Percentiles rank a stretch among this genome's conserved stretches.
Conservation (phyloP, 2,329 filamentous ascomycete species). For the Sclerotinia spermophila region DNA sequence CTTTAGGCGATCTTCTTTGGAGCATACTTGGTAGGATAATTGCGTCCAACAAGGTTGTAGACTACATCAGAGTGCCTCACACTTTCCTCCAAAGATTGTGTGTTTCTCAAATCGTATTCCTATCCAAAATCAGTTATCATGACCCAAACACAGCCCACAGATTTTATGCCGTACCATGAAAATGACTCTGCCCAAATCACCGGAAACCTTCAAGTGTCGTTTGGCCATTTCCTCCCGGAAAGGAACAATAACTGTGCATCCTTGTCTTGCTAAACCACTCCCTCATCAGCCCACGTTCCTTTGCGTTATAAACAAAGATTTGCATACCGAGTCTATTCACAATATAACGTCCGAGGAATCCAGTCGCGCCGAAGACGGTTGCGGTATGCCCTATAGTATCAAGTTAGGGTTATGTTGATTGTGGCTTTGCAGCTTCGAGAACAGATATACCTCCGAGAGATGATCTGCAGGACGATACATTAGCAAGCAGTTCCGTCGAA, state of each 20-base stretch:
- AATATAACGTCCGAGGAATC: constrained; percentile 93
- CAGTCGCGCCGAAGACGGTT: constrained; percentile 96
- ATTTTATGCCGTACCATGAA: constrained; percentile 61
- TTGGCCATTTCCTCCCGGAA: constrained; percentile 98
- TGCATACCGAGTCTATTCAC: constrained; percentile 81
- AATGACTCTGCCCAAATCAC: constrained; percentile 83
- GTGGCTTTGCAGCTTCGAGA: constrained; percentile 6
- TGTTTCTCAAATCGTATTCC: constrained; percentile 96
- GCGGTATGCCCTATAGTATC: constrained; percentile 73
- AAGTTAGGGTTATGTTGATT: constrained; percentile 26
- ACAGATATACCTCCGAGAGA: constrained; percentile 73
- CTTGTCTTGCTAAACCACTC: constrained; percentile 66
- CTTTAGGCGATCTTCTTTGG: neutral
- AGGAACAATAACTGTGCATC: constrained; percentile 90
- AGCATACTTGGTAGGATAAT: constrained; percentile 89
- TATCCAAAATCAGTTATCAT: constrained; percentile 37
- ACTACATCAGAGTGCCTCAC: constrained; percentile 97
- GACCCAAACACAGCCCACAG: neutral
- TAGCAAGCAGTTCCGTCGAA: constrained; percentile 31
- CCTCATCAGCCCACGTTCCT: constrained; percentile 27
- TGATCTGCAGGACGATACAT: constrained; percentile 52
- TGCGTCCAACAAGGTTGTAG: constrained; percentile 90
- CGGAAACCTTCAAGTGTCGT: constrained; percentile 92
- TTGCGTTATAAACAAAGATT: neutral
- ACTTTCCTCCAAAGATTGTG: constrained; percentile 90